Conservation (phyloP, 352 stramenopile species). For the Globisporangium apiculatum region DNA sequence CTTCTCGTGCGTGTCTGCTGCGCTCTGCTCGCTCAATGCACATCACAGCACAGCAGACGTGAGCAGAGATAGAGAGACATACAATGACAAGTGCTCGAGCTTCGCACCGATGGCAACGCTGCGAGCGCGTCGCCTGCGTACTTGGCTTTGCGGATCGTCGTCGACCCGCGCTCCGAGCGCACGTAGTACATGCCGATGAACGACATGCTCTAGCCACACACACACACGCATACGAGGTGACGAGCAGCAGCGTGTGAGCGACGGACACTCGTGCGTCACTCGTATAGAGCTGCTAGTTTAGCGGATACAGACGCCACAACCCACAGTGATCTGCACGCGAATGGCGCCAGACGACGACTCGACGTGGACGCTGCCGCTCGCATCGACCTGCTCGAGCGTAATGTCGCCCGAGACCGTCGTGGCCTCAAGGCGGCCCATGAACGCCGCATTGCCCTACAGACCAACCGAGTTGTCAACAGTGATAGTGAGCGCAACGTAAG, state of each 20-base stretch:
- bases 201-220: conserved; percentile 26
- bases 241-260: too few relatives aligned
- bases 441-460: conserved; percentile 45
- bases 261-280: too few relatives aligned
- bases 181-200: conserved; percentile 66
- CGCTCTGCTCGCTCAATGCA: neutral
- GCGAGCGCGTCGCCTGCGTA: conserved; percentile 42
- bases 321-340: conserved; percentile 39
- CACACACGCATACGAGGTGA: neutral
- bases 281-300: too few relatives aligned
- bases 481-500: too few relatives aligned
- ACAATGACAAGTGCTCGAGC: too few relatives aligned
- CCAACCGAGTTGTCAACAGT: neutral
- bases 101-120: conserved; percentile 18
- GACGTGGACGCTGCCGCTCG: conserved; percentile 48
- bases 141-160: conserved; percentile 51
- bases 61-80: too few relatives aligned
- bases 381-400: conserved; percentile 35
- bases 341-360: conserved; percentile 65
- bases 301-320: neutral
- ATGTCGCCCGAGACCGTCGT: conserved; percentile 52
- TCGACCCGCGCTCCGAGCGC: conserved; percentile 46
- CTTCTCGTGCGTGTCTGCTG: conserved; percentile 23
- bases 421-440: conserved; percentile 62
- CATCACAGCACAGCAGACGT: too few relatives aligned